Conservation (phyloP, 192 early-diverging fungal genomes). For the Coemansia sp. region DNA sequence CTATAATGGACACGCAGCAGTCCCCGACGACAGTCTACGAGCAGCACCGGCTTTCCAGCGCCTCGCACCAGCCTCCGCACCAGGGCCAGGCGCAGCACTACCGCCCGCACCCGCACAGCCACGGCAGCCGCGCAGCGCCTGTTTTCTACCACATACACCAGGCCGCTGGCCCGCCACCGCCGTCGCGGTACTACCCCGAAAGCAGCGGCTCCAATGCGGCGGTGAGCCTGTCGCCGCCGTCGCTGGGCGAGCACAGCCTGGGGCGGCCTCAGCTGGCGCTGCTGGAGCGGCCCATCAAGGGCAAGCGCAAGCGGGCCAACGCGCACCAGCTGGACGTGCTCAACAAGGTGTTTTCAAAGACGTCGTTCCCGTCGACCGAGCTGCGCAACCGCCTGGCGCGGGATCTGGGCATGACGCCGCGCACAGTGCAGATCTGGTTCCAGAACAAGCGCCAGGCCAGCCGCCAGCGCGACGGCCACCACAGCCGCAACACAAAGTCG, state of each 20-base stretch:
- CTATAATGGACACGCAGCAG: background rate
- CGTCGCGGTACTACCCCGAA: conserved; percentile 6
- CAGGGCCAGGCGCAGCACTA: background rate
- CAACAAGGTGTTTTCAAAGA: conserved; percentile 70
- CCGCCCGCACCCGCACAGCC: background rate
- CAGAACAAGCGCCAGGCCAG: conserved; percentile 89
- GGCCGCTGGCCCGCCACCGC: background rate
- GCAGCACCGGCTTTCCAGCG: background rate
- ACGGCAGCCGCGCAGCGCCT: background rate
- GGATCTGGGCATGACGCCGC: conserved; percentile 82
- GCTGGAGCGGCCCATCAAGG: conserved; percentile 49
- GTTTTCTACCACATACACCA: conserved; percentile 8
- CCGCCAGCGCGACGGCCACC: conserved; percentile 56
- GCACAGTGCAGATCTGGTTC: conserved; percentile 96
- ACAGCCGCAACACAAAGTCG: conserved; percentile 48
- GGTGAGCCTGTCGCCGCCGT: background rate
- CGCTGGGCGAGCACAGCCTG: background rate
- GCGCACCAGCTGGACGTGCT: conserved; percentile 72
- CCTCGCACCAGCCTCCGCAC: background rate
- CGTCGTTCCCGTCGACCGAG: conserved; percentile 81
- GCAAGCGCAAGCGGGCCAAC: conserved; percentile 79
- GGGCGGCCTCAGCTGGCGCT: conserved; percentile 19
- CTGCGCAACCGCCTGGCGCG: conserved; percentile 72
- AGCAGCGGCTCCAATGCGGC: background rate
- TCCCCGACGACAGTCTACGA: background rate